phyloP scores from a whole-genome alignment of 306 rosid species.

The Fragaria iinumae region DNA sequence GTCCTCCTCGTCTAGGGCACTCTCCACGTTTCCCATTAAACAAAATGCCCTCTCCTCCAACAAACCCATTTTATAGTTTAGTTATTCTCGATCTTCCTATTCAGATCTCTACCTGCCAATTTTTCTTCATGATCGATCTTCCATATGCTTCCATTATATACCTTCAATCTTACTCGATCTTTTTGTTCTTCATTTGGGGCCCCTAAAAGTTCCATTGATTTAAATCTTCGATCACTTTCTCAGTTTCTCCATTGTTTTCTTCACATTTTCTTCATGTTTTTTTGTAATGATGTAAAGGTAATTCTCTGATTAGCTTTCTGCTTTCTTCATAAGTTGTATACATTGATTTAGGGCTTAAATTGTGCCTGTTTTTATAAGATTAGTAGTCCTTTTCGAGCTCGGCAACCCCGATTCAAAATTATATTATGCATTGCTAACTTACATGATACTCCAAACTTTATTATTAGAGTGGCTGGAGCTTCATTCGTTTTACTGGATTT shows the following conservation, averaged over 20 bases:
- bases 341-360: background rate
- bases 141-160: constrained; percentile 4
- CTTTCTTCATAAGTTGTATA: background rate
- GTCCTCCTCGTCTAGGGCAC: constrained; percentile 3
- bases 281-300: background rate
- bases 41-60: constrained; percentile 2
- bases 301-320: background rate
- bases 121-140: background rate
- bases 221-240: constrained; percentile 11
- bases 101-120: constrained; percentile 18
- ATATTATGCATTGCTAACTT: background rate
- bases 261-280: background rate
- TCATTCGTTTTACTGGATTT: background rate
- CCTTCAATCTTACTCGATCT: constrained; percentile 28
- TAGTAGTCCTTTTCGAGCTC: background rate
- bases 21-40: constrained; percentile 6
- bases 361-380: background rate
- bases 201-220: constrained; percentile 15
- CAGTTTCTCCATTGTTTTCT: background rate
- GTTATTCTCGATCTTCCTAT: background rate
- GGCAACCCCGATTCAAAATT: background rate
- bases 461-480: background rate
- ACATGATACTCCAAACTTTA: background rate
- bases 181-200: constrained; percentile 18
- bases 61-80: background rate